Percentiles rank a stretch among this genome's conserved stretches.
Evolutionary conservation across 176 grass and related monocot genomes (phyloP).

Genomic region (Eragrostis nindensis): DNA sequence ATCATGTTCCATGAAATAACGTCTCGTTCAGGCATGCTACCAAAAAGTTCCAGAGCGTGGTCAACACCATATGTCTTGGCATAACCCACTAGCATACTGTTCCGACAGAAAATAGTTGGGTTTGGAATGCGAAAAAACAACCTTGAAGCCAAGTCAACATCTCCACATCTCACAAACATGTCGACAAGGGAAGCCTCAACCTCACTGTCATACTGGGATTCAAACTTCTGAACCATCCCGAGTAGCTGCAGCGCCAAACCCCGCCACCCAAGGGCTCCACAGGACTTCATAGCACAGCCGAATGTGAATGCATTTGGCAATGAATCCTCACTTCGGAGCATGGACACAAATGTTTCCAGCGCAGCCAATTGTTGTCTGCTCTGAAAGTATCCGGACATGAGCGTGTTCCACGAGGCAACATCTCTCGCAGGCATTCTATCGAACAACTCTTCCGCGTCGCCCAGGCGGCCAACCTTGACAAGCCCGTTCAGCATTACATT

Average conservation of each 20-base stretch:
- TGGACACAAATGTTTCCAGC: slow-evolving; percentile 56
- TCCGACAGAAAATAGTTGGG: slow-evolving; percentile 71
- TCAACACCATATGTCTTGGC: slow-evolving; percentile 56
- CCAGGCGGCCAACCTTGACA: slow-evolving; percentile 56
- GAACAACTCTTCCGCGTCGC: slow-evolving; percentile 69
- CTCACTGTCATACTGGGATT: slow-evolving; percentile 58
- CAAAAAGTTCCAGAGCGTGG: slow-evolving; percentile 64
- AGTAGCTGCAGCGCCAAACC: slow-evolving; percentile 66
- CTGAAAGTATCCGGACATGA: slow-evolving; percentile 82
- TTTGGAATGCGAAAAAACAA: slow-evolving; percentile 56
- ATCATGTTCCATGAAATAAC: slow-evolving; percentile 93
- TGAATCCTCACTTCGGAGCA: slow-evolving; percentile 47
- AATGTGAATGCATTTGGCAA: slow-evolving; percentile 74
- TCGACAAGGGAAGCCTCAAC: slow-evolving; percentile 63
- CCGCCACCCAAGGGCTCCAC: slow-evolving; percentile 57
- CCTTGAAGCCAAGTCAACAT: slow-evolving; percentile 57
- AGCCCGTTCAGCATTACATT: slow-evolving; percentile 83
- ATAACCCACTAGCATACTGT: slow-evolving; percentile 76
- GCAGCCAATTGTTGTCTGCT: slow-evolving; percentile 33
- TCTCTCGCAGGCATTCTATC: slow-evolving; percentile 78
- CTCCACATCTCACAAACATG: slow-evolving; percentile 83
- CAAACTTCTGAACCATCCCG: slow-evolving; percentile 70
- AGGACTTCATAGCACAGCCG: slow-evolving; percentile 66
- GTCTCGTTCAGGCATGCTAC: slow-evolving; percentile 78
- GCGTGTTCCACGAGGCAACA: slow-evolving; percentile 81